A percentile compares a stretch with the other conserved stretches of the same genome.
Conservation (phyloP, 805 yeast species). For the Yarrowia yakushimensis region DNA sequence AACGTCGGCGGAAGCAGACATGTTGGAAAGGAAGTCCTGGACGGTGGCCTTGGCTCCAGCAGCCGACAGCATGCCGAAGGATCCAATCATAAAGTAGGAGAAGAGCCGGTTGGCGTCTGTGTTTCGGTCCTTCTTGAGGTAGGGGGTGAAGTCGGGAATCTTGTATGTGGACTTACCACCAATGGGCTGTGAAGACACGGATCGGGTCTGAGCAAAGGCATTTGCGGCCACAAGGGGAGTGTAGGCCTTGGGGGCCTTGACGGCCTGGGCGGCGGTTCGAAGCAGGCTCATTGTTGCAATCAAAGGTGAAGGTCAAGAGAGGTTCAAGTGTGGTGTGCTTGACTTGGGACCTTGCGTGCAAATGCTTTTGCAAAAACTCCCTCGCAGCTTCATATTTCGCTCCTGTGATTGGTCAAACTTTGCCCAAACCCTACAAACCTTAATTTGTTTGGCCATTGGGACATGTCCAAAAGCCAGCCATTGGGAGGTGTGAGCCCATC, state of each 20-base stretch:
- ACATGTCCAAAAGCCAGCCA: background rate
- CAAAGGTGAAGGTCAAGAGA: conserved; percentile 8
- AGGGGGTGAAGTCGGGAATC: conserved; percentile 85
- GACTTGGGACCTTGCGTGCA: conserved; percentile 22
- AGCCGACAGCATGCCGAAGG: conserved; percentile 83
- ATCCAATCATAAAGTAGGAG: conserved; percentile 96
- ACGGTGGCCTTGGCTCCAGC: conserved; percentile 96
- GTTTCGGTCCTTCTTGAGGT: conserved; percentile 67
- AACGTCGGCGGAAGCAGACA: conserved; percentile 98
- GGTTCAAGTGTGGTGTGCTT: conserved; percentile 24
- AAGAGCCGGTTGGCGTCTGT: conserved; percentile 78
- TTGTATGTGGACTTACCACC: conserved; percentile 67
- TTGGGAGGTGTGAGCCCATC: background rate
- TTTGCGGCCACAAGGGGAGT: conserved; percentile 21
- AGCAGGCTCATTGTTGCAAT: conserved; percentile 26
- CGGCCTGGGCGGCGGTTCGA: conserved; percentile 24
- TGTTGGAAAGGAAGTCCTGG: conserved; percentile 80
- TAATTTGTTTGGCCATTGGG: conserved; percentile 6
- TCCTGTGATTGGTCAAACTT: background rate
- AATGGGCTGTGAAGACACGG: conserved; percentile 29
- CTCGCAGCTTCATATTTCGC: conserved; percentile 17
- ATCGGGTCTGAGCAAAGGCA: conserved; percentile 25
- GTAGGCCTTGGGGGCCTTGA: conserved; percentile 25
- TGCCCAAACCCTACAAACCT: conserved; percentile 3
- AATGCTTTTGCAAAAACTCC: conserved; percentile 24